Percentiles rank a stretch among this genome's conserved stretches.
phyloP scores from a whole-genome alignment of 192 early-diverging fungal genomes.

The Allomyces macrogynus region DNA sequence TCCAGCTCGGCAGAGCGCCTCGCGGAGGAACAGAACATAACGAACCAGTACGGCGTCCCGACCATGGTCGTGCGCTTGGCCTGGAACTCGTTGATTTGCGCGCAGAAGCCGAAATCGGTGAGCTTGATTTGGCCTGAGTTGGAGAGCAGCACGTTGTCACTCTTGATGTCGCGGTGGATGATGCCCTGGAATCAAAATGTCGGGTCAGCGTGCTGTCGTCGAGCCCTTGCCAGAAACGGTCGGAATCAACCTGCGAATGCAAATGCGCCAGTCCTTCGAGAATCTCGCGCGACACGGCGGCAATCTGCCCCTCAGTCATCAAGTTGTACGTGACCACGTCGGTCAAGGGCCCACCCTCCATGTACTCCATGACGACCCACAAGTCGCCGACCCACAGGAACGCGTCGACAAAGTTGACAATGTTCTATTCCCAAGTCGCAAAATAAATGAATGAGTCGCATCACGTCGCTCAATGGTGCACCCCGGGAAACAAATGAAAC shows the following conservation, averaged over 20 bases:
- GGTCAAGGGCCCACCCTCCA: conserved; percentile 74
- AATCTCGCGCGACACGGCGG: conserved; percentile 10
- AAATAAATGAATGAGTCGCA: too few relatives aligned
- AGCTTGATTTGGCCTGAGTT: conserved; percentile 65
- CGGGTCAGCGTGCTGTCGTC: too few relatives aligned
- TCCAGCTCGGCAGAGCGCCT: background rate
- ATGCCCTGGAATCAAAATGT: conserved; percentile 40
- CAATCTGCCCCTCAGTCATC: conserved; percentile 17
- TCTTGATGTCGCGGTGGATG: conserved; percentile 77
- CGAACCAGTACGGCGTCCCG: conserved; percentile 30
- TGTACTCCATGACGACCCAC: conserved; percentile 82
- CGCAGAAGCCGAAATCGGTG: conserved; percentile 39
- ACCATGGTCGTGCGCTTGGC: conserved; percentile 24
- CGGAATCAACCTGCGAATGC: conserved; percentile 16
- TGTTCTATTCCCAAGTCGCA: conserved; percentile 23
- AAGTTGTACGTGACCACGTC: conserved; percentile 49
- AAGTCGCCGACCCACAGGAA: conserved; percentile 55
- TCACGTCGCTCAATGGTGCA: too few relatives aligned
- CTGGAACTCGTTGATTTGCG: conserved; percentile 23
- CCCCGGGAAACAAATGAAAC: background rate
- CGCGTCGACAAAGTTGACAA: conserved; percentile 65
- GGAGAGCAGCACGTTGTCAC: conserved; percentile 68
- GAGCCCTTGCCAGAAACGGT: too few relatives aligned
- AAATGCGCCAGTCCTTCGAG: conserved; percentile 59
- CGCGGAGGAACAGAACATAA: background rate